These are phyloP conservation scores for Trichomonas vaginalis DNA, from an alignment of 208 protist genomes.

Conservation along the genomic window DNA sequence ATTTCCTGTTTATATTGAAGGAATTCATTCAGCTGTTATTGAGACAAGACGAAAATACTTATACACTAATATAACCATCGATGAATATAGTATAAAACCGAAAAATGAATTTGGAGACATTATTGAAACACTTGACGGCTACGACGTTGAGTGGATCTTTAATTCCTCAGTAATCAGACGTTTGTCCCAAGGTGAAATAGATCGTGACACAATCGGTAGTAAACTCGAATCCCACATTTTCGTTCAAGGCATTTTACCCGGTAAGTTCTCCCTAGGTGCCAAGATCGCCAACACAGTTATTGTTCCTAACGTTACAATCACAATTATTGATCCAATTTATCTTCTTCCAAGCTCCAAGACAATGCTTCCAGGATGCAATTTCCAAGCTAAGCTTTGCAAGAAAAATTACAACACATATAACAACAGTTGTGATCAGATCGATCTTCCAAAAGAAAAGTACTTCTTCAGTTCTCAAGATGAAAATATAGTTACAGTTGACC, in stretches of 20 bases:
- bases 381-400: background rate
- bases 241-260: background rate
- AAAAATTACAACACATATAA: background rate
- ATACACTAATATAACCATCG: background rate
- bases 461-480: background rate
- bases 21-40: background rate
- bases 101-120: background rate
- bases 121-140: background rate
- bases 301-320: background rate
- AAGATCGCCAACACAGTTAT: background rate
- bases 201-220: too few species aligned
- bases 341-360: background rate
- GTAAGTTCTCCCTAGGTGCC: background rate
- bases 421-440: background rate
- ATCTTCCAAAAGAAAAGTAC: background rate
- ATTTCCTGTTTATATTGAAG: background rate
- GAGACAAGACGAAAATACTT: background rate
- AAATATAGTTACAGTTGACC: background rate
- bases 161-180: background rate
- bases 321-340: background rate
- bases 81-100: background rate
- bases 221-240: background rate
- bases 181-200: too few species aligned
- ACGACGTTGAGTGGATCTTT: background rate
- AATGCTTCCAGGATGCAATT: background rate